phyloP scores from a whole-genome alignment of 768 basidiomycete species.

The Mycena vitilis region DNA sequence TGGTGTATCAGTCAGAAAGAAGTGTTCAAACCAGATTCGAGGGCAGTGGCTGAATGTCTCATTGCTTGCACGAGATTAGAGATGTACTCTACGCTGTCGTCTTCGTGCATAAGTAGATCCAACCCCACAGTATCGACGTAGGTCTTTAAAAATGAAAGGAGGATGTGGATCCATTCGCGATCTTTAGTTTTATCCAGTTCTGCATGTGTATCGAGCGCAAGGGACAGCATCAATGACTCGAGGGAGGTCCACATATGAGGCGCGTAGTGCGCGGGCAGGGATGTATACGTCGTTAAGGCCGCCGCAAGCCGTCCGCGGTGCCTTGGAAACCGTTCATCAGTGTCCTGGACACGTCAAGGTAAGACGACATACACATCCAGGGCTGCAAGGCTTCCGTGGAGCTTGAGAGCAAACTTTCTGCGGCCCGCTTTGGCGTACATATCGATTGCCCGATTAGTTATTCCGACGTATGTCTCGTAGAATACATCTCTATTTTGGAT shows the following conservation, averaged over 20 bases:
- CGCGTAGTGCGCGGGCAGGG: conserved; percentile 88
- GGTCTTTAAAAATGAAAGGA: conserved; percentile 80
- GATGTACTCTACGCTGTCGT: conserved; percentile 64
- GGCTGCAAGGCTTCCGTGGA: conserved; percentile 89
- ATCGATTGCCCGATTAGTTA: conserved; percentile 87
- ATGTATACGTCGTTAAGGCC: conserved; percentile 78
- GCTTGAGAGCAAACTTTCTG: conserved; percentile 84
- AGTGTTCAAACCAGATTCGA: conserved; percentile 63
- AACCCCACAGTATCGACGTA: conserved; percentile 66
- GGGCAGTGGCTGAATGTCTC: conserved; percentile 57
- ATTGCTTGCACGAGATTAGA: conserved; percentile 62
- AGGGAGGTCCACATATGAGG: conserved; percentile 85
- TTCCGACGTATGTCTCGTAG: conserved; percentile 78
- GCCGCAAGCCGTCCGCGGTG: conserved; percentile 71
- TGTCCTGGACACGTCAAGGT: conserved; percentile 5
- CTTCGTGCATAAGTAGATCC: conserved; percentile 66
- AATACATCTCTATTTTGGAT: conserved; percentile 70
- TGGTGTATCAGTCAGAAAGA: neutral
- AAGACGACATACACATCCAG: conserved; percentile 80
- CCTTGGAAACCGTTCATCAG: conserved; percentile 50
- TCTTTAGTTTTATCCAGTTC: conserved; percentile 69
- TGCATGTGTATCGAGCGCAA: conserved; percentile 76
- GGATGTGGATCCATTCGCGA: conserved; percentile 83
- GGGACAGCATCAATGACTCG: conserved; percentile 82
- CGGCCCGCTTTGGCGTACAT: conserved; percentile 87